Evolutionary conservation across 1,284 basidiomycete genomes (phyloP), one percentile per base, ranked within the genome.

Genomic region (Marasmius fiardii): DNA sequence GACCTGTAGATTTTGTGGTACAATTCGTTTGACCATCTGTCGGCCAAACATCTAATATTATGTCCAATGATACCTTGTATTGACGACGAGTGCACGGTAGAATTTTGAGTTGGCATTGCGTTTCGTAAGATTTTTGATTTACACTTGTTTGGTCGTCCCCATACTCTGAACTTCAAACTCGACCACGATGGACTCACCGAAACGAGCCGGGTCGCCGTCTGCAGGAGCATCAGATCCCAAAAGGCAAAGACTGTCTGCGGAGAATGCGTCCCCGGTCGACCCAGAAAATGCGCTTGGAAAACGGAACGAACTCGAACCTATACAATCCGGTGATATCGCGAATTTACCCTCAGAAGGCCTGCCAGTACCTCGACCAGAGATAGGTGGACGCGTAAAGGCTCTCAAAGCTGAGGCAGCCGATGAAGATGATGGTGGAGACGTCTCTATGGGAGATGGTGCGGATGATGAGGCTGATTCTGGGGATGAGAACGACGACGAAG

Each of bases 401-500:
- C 63, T 86, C 45, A 86, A 84, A 63, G 78, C 65, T 14, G 67
- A 82, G 43, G 81, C 74, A 4, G 84, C 84, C 34, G 85, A 81
- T 12, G 86, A 86, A 3, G 86, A 87, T 48, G 82, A 80, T 59
- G 73, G 67, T 26, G 82, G 75, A 5, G 87, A 86, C 67, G 83
- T 89, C 58, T 88, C 83, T 34, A 91, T 88, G 89, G 86, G 76
- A 20, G 86, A 88, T 55, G 85, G 80, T 16, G 80, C 68, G 14
- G 82, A 91, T 60, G 86, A 90, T 58, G 86, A 88, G 63, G 80
- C 68, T 4, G 87, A 84, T 55, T 88, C 84, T 6, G 88, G 76
- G 21, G 85, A 88, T 55, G 87, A 89, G 61, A 83, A 83, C 61
- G 86, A 88, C 66, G 86, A 86, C 11, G 90, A 92, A 63, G 90